Evolutionary conservation across 768 basidiomycete species (phyloP).

Genomic region (Kwoniella bestiolae): DNA sequence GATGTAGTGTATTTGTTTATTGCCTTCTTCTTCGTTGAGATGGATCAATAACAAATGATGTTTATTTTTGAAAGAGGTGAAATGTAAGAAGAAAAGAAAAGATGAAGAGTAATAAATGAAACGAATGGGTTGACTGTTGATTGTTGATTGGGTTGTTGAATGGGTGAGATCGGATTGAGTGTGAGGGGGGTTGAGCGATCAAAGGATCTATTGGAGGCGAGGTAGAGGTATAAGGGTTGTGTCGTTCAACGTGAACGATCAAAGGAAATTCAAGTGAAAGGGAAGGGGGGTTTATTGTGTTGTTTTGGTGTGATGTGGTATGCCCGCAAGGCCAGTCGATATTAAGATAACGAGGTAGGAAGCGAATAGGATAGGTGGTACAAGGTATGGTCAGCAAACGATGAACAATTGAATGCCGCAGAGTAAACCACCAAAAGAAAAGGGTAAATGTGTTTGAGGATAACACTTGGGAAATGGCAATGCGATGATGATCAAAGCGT

Average conservation of each 20-base stretch:
- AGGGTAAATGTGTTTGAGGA: not conserved
- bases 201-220: constrained; percentile 3
- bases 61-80: not conserved
- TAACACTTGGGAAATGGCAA: not conserved
- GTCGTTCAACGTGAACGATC: too few relatives aligned
- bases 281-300: not conserved
- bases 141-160: not conserved
- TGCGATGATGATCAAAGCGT: not conserved
- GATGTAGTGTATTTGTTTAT: not conserved
- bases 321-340: too few relatives aligned
- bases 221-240: not conserved
- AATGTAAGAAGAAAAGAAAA: not conserved
- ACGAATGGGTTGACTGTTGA: not conserved
- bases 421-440: not conserved
- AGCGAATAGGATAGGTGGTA: not conserved
- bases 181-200: not conserved
- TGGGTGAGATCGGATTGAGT: not conserved
- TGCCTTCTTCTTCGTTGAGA: constrained; percentile 27
- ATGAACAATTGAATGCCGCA: not conserved
- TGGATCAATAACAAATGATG: constrained; percentile 1
- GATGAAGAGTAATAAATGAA: not conserved
- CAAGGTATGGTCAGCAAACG: not conserved
- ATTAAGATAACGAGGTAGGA: too few relatives aligned
- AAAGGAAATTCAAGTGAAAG: too few relatives aligned
- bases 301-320: too few relatives aligned